Conservation (phyloP, 1,284 basidiomycete species). For the Ceratobasidium sp. region DNA sequence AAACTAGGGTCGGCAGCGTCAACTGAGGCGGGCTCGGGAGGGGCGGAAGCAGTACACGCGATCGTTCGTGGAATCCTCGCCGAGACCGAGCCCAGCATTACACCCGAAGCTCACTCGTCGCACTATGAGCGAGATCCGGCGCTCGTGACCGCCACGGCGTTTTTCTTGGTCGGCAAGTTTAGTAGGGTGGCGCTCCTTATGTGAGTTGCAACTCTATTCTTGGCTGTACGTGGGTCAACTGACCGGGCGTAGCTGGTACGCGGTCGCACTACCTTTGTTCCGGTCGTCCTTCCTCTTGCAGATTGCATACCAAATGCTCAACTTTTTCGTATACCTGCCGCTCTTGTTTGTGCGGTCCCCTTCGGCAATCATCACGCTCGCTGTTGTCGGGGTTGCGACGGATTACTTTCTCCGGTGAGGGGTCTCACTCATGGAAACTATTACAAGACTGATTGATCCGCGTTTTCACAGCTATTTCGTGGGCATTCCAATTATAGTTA, state of each 20-base stretch:
- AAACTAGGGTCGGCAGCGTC: constrained; percentile 46
- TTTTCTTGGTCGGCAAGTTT: constrained; percentile 54
- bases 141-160: constrained; percentile 52
- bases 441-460: background rate
- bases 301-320: constrained; percentile 51
- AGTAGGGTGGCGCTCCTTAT: constrained; percentile 49
- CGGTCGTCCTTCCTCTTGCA: constrained; percentile 51
- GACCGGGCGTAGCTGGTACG: constrained; percentile 50
- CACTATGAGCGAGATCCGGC: constrained; percentile 47
- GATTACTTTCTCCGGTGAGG: constrained; percentile 49
- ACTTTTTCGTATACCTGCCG: constrained; percentile 55
- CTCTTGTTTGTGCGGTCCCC: constrained; percentile 52
- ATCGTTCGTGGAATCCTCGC: constrained; percentile 45
- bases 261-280: constrained; percentile 53
- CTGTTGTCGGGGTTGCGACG: constrained; percentile 49
- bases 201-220: constrained; percentile 44
- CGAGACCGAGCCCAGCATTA: background rate
- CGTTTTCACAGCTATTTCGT: constrained; percentile 25
- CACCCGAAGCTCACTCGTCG: background rate
- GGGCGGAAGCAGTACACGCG: constrained; percentile 43
- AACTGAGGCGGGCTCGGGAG: constrained; percentile 28
- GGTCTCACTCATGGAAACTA: background rate
- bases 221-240: constrained; percentile 1
- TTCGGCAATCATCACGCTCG: constrained; percentile 51
- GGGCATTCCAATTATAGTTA: background rate